Conservation (phyloP, 768 basidiomycete species). For the Cystobasidium ongulense region DNA sequence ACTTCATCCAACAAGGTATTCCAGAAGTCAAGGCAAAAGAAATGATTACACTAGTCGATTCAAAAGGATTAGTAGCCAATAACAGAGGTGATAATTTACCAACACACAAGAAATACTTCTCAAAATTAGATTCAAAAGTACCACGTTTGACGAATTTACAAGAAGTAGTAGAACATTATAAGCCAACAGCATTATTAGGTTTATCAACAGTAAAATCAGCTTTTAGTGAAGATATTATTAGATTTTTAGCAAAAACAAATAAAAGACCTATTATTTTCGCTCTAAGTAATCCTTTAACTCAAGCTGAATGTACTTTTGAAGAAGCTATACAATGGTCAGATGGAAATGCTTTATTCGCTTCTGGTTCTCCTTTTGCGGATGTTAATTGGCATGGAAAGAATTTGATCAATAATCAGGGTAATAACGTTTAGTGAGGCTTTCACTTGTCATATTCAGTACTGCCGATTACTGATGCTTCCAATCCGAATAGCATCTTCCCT, state of each 20-base stretch:
- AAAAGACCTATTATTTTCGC: conserved; percentile 83
- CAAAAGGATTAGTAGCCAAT: conserved; percentile 67
- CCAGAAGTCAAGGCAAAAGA: conserved; percentile 65
- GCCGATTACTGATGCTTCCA: too few species aligned
- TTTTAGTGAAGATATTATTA: conserved; percentile 63
- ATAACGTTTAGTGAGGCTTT: conserved; percentile 81
- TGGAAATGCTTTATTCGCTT: conserved; percentile 64
- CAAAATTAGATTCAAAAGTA: conserved; percentile 68
- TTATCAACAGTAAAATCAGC: conserved; percentile 77
- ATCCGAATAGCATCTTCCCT: conserved; percentile 45
- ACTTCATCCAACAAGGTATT: conserved; percentile 70
- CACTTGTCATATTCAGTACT: not conserved
- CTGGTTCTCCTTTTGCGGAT: conserved; percentile 73
- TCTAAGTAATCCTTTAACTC: conserved; percentile 63
- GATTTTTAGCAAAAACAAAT: conserved; percentile 69
- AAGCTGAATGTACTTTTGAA: conserved; percentile 64
- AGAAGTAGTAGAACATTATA: conserved; percentile 69
- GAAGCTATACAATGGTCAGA: conserved; percentile 65
- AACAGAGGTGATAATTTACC: conserved; percentile 63
- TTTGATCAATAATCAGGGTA: conserved; percentile 77
- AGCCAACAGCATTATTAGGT: conserved; percentile 80
- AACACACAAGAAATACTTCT: conserved; percentile 79
- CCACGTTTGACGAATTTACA: conserved; percentile 65
- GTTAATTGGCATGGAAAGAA: conserved; percentile 54
- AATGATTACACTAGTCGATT: conserved; percentile 63